Evolutionary conservation across 257 asterid genomes (phyloP), one percentile per base, ranked within the genome.

Genomic region (Mitragyna speciosa): DNA sequence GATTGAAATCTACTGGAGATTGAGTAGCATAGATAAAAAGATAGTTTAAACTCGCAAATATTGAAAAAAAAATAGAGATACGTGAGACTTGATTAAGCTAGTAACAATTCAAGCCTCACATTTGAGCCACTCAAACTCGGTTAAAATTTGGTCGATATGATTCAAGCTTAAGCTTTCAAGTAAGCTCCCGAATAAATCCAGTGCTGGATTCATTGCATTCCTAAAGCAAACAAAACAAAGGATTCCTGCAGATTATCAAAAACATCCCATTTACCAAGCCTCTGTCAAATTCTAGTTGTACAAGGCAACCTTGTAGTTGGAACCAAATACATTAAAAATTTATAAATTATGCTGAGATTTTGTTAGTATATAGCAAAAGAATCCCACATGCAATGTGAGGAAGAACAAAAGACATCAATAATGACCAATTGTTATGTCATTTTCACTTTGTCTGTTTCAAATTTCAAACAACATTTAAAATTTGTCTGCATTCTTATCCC

Each of bases 381-480:
- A 58, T 58, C 64, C 28, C 33, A 9, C n/a, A 2, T 61, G n/a
- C 68, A 9, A 24, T 20, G 64, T 58, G 30, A 7, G 26, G 28
- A 58, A 24, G 28, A 58, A 20, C 63, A 1, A 58, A 58, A 58
- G 28, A 22, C 28, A 5, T 7, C 17, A 61, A 61, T 8, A n/a
- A 61, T 91, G 90, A 89, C 95, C 95, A 90, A 90, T 92, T 92
- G 0, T 15, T 56, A 61, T 66, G 75, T 39, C 76, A 64, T 20
- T 26, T 51, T 59, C 66, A 26, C 41, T 15, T 31, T 39, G 76
- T 78, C 70, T 36, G 11, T 30, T 39, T 78, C 68, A n/a, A 36
- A 1, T 36, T 36, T 36, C 41, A 0, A 39, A 2, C 12, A 54
- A 67, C 36, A 51, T 26, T 52, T 49, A 31, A 12, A 30, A 19